Conservation (phyloP, 208 protist genomes). For the Porcisia hertigi region DNA sequence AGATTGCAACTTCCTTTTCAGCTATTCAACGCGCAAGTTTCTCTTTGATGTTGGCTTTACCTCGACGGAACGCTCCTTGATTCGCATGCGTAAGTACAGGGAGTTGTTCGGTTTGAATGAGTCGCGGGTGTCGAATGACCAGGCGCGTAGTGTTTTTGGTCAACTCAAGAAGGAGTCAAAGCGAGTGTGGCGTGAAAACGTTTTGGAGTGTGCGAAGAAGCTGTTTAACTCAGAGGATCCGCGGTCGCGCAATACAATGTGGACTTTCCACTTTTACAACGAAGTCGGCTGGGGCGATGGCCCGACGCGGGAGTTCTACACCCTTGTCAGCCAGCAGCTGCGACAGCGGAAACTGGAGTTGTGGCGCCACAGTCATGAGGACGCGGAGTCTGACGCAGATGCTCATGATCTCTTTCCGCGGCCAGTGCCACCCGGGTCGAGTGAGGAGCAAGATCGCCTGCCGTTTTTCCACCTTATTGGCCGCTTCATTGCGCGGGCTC, state of each 20-base stretch:
- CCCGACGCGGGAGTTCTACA: conserved; percentile 92
- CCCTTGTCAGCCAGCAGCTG: conserved; percentile 71
- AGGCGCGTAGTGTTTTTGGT: conserved; percentile 17
- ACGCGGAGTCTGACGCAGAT: conserved; percentile 42
- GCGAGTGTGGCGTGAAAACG: conserved; percentile 59
- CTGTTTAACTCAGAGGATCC: conserved; percentile 44
- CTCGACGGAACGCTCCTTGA: conserved; percentile 29
- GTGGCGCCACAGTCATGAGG: conserved; percentile 57
- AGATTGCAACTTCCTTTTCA: conserved; percentile 86
- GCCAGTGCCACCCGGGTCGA: conserved; percentile 30
- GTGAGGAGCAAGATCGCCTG: conserved; percentile 11
- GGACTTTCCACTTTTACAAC: conserved; percentile 91
- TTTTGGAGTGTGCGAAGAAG: conserved; percentile 67
- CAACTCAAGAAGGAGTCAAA: conserved; percentile 41
- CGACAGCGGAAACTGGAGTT: conserved; percentile 57
- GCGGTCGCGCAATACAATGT: conserved; percentile 40
- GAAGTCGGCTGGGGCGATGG: conserved; percentile 89
- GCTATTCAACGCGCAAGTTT: conserved; percentile 63
- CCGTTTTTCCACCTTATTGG: conserved; percentile 65
- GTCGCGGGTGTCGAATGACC: conserved; percentile 20
- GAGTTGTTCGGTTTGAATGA: conserved; percentile 28
- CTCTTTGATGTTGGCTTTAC: conserved; percentile 82
- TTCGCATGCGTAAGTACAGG: conserved; percentile 34
- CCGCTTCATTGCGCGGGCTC: conserved; percentile 69
- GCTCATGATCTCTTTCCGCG: conserved; percentile 65